These are phyloP conservation scores for Fraxinus sp. DNA, from an alignment of 305 asterid genomes.

Conservation along the genomic window DNA sequence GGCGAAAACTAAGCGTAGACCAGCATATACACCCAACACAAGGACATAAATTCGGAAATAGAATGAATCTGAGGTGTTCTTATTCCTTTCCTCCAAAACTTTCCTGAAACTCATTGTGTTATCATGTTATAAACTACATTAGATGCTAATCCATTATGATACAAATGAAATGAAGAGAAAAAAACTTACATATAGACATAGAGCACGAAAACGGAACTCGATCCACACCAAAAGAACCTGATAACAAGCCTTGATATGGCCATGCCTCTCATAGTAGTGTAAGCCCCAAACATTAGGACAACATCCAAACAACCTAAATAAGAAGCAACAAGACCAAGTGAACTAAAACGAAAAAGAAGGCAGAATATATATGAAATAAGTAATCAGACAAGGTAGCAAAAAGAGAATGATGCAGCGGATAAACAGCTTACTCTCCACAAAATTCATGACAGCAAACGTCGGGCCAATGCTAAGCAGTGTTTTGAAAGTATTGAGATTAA, in stretches of 20 bases:
- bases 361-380: constrained; percentile 14
- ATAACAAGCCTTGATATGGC: constrained; percentile 94
- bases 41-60: constrained; percentile 92
- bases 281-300: constrained; percentile 93
- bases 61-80: constrained; percentile 54
- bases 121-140: constrained; percentile 29
- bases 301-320: constrained; percentile 76
- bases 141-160: not conserved
- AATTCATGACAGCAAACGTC: constrained; percentile 83
- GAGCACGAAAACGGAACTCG: constrained; percentile 66
- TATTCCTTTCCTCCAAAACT: constrained; percentile 66
- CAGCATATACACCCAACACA: constrained; percentile 89
- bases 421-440: constrained; percentile 73
- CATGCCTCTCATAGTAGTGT: constrained; percentile 92
- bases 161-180: constrained; percentile 2
- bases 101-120: constrained; percentile 53
- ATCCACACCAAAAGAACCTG: constrained; percentile 86
- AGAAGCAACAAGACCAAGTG: constrained; percentile 28
- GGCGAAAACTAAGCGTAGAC: constrained; percentile 66
- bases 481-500: constrained; percentile 71
- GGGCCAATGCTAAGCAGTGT: constrained; percentile 84
- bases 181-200: constrained; percentile 79
- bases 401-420: constrained; percentile 18
- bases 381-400: constrained; percentile 18
- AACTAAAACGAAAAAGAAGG: constrained; percentile 24